Conservation (phyloP, 306 rosid species). For the Begonia peltatifolia region DNA sequence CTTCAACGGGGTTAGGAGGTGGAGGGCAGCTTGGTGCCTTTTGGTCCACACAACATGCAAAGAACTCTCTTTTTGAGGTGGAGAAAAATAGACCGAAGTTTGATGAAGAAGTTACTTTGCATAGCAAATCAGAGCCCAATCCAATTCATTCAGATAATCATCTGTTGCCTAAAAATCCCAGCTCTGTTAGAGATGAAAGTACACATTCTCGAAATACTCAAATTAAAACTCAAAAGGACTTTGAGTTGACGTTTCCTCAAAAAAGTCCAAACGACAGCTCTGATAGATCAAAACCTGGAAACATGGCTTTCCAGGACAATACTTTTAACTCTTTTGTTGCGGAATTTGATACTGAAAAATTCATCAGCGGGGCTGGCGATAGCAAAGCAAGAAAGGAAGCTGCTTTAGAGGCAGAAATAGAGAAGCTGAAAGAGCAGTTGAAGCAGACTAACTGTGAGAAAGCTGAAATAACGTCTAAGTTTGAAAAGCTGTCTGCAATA, state of each 20-base stretch:
- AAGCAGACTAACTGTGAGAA: conserved; percentile 55
- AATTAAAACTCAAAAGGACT: conserved; percentile 40
- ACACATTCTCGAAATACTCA: conserved; percentile 27
- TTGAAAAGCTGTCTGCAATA: conserved; percentile 83
- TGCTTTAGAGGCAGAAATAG: conserved; percentile 66
- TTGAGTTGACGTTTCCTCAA: conserved; percentile 45
- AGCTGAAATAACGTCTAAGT: conserved; percentile 79
- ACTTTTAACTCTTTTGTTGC: conserved; percentile 73
- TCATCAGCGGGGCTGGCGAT: conserved; percentile 28
- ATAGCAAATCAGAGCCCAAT: conserved; percentile 32
- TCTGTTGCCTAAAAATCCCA: conserved; percentile 30
- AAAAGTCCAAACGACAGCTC: conserved; percentile 18
- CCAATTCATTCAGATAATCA: conserved; percentile 23
- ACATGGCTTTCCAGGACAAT: conserved; percentile 35
- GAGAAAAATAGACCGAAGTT: conserved; percentile 35
- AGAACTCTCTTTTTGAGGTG: conserved; percentile 25
- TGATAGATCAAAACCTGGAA: conserved; percentile 32
- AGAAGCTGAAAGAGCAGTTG: conserved; percentile 65
- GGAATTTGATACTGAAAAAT: conserved; percentile 51
- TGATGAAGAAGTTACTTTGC: conserved; percentile 57
- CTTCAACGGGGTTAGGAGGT: conserved; percentile 36
- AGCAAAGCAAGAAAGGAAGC: conserved; percentile 44
- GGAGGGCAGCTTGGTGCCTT: conserved; percentile 74
- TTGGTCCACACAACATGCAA: conserved; percentile 83
- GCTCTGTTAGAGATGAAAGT: conserved; percentile 29